Percentiles rank a stretch among this genome's conserved stretches.
Evolutionary conservation across 495 filamentous ascomycete species (phyloP).

Genomic region (Podospora pseudoanserina): DNA sequence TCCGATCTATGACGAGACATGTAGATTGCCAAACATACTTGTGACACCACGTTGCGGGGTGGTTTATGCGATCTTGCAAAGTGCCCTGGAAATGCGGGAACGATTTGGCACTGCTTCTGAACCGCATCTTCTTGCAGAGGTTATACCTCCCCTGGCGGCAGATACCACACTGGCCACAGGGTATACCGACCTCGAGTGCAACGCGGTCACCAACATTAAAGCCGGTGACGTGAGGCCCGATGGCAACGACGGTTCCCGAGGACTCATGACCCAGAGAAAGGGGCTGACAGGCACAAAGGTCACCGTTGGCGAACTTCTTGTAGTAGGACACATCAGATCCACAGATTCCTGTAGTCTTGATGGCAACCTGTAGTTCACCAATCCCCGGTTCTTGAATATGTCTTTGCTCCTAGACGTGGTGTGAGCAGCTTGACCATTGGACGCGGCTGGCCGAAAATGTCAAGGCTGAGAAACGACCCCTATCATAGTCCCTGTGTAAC

Average conservation of each 20-base stretch:
- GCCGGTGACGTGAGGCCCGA: constrained; percentile 54
- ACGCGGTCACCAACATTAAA: constrained; percentile 72
- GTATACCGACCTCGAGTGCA: constrained; percentile 79
- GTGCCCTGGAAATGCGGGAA: constrained; percentile 86
- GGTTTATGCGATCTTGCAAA: constrained; percentile 85
- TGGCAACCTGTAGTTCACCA: constrained; percentile 67
- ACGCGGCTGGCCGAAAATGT: constrained; percentile 22
- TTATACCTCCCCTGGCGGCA: constrained; percentile 82
- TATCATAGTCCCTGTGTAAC: constrained; percentile 25
- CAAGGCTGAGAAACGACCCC: constrained; percentile 9
- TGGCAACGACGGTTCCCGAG: constrained; percentile 62
- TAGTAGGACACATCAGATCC: constrained; percentile 86
- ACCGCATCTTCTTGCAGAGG: constrained; percentile 77
- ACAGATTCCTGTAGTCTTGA: constrained; percentile 75
- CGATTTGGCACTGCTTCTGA: constrained; percentile 77
- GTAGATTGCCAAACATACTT: constrained; percentile 43
- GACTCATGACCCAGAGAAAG: constrained; percentile 79
- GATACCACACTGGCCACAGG: constrained; percentile 69
- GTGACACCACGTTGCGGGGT: constrained; percentile 75
- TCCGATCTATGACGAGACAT: background rate
- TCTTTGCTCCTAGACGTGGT: constrained; percentile 41
- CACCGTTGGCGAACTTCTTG: constrained; percentile 77
- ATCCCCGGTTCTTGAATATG: constrained; percentile 43
- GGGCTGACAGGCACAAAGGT: constrained; percentile 69
- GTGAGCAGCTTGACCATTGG: constrained; percentile 20